These are phyloP conservation scores for Cryomyces minteri DNA, from an alignment of 495 filamentous ascomycete species.

Conservation along the genomic window DNA sequence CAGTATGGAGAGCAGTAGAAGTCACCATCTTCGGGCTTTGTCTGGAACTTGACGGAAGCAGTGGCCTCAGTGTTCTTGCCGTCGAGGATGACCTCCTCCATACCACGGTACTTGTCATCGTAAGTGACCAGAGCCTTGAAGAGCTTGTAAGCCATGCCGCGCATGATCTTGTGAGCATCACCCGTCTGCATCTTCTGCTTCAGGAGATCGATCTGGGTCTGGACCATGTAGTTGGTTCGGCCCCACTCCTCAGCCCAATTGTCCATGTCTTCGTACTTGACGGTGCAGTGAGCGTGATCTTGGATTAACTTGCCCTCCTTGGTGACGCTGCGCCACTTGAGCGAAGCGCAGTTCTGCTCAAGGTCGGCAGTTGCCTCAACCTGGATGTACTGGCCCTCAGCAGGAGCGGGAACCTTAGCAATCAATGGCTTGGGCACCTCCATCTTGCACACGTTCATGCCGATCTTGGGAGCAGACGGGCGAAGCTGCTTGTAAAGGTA, in stretches of 20 bases:
- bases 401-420: constrained; percentile 17
- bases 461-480: constrained; percentile 15
- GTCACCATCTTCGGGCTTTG: constrained; percentile 21
- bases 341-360: constrained; percentile 12
- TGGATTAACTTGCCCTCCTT: constrained; percentile 19
- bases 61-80: constrained; percentile 24
- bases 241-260: constrained; percentile 22
- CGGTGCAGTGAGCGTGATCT: constrained; percentile 20
- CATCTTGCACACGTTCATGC: constrained; percentile 23
- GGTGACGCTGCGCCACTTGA: constrained; percentile 22
- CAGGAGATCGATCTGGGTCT: constrained; percentile 24
- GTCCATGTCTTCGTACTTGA: constrained; percentile 22
- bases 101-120: constrained; percentile 20
- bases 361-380: constrained; percentile 25
- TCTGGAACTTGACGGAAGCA: constrained; percentile 23
- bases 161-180: constrained; percentile 25
- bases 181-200: constrained; percentile 21
- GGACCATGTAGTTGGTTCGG: constrained; percentile 23
- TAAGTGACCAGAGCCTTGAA: constrained; percentile 27
- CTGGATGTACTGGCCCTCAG: constrained; percentile 21
- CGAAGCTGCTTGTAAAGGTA: constrained; percentile 26
- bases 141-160: constrained; percentile 29
- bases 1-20: constrained; percentile 26
- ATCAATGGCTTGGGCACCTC: constrained; percentile 24
- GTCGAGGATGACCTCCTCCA: constrained; percentile 27